A percentile compares a stretch with the other conserved stretches of the same genome.
Evolutionary conservation across 225 moss, liverwort and hornwort species (phyloP).

Genomic region (Polytrichum formosum): DNA sequence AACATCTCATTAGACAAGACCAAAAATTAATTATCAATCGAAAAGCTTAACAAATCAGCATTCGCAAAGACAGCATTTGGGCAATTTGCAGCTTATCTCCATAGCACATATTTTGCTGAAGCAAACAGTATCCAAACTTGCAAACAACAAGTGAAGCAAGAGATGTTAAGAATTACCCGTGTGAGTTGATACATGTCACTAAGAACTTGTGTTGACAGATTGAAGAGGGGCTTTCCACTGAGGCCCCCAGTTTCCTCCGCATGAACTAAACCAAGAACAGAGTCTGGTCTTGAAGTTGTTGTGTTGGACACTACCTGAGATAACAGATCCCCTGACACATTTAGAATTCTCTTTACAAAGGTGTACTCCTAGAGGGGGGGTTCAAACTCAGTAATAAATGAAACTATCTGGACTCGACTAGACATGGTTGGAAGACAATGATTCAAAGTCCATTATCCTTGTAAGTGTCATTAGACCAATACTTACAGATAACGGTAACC

Average conservation of each 20-base stretch:
- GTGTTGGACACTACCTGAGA: conserved; percentile 82
- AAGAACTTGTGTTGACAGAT: conserved; percentile 77
- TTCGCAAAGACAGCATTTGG: no score
- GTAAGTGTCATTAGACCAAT: no score
- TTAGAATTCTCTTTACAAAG: no score
- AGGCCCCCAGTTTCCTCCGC: conserved; percentile 86
- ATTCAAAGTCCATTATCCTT: no score
- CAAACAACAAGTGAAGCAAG: conserved; percentile 5
- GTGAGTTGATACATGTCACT: conserved; percentile 91
- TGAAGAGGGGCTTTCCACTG: conserved; percentile 85
- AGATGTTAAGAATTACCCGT: conserved; percentile 40
- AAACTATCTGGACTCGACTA: no score
- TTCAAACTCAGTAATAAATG: no score
- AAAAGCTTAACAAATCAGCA: no score
- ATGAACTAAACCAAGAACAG: conserved; percentile 65
- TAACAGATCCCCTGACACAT: conserved; percentile 3
- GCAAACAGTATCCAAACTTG: not conserved
- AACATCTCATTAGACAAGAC: not conserved
- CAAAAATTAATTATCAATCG: no score
- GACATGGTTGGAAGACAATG: no score
- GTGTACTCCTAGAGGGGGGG: no score
- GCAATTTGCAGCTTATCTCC: no score
- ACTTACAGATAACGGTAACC: no score
- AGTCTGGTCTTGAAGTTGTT: conserved; percentile 75
- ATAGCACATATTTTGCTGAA: not conserved